A percentile compares a stretch with the other conserved stretches of the same genome.
Conservation (phyloP, 108 stramenopile genomes). For the Discostella pseudostelligera region DNA sequence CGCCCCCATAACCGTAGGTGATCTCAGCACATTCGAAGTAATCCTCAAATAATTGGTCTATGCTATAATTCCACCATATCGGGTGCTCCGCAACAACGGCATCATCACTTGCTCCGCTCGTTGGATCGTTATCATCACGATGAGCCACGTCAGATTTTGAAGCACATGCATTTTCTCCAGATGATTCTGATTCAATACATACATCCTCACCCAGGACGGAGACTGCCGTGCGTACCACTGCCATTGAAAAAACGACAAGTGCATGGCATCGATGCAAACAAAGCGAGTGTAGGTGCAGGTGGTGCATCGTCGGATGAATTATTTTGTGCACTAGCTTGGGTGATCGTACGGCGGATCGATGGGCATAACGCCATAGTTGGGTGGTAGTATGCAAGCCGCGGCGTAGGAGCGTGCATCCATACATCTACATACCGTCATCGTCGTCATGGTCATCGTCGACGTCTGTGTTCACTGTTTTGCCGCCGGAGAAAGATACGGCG, state of each 20-base stretch:
- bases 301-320: no score
- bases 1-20: conserved; percentile 28
- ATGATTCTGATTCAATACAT: no score
- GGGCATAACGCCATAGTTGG: no score
- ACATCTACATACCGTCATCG: neutral
- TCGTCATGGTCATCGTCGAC: neutral
- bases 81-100: conserved; percentile 12
- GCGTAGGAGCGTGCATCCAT: no score
- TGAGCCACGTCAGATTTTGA: neutral
- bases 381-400: no score
- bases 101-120: neutral
- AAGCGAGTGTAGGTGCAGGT: no score
- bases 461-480: no score
- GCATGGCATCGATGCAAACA: no score
- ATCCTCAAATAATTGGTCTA: conserved; percentile 28
- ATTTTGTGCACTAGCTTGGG: no score
- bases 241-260: neutral
- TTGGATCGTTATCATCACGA: neutral
- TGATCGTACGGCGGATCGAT: no score
- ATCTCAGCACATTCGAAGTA: conserved; percentile 23
- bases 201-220: neutral
- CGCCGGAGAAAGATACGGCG: neutral
- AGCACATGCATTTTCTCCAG: neutral
- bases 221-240: conserved; percentile 5
- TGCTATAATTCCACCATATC: conserved; percentile 40